These are phyloP conservation scores for Xylaria sp. DNA, from an alignment of 2,329 filamentous ascomycete genomes.

Conservation along the genomic window DNA sequence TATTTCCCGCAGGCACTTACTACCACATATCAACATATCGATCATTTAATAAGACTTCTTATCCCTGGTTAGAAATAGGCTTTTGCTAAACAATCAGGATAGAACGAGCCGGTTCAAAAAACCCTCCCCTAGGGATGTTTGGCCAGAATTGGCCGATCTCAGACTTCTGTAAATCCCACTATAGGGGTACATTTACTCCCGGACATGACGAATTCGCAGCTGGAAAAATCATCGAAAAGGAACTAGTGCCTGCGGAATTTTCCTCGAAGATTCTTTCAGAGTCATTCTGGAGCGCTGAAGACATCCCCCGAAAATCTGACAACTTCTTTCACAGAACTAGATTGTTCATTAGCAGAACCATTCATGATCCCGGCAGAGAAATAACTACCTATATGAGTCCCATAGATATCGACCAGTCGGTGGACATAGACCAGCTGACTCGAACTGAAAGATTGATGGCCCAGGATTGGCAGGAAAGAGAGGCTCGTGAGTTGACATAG, in stretches of 20 bases:
- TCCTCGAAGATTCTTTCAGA: constrained; percentile 11
- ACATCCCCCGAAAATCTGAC: constrained; percentile 12
- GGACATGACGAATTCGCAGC: background rate
- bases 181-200: background rate
- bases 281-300: constrained; percentile 6
- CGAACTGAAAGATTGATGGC: background rate
- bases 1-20: background rate
- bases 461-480: constrained; percentile 3
- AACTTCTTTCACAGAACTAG: constrained; percentile 13
- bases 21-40: background rate
- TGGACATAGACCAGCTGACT: background rate
- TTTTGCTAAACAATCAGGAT: background rate
- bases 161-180: background rate
- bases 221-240: background rate
- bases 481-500: constrained; percentile 1
- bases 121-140: background rate
- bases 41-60: background rate
- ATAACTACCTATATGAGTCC: background rate
- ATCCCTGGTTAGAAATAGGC: background rate
- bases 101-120: background rate
- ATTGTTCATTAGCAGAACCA: constrained; percentile 5
- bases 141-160: background rate
- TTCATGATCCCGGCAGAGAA: rapidly evolving
- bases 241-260: background rate
- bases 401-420: background rate